Evolutionary conservation across 2,329 filamentous ascomycete species (phyloP).

Genomic region (Calcarisporium arbuscula): DNA sequence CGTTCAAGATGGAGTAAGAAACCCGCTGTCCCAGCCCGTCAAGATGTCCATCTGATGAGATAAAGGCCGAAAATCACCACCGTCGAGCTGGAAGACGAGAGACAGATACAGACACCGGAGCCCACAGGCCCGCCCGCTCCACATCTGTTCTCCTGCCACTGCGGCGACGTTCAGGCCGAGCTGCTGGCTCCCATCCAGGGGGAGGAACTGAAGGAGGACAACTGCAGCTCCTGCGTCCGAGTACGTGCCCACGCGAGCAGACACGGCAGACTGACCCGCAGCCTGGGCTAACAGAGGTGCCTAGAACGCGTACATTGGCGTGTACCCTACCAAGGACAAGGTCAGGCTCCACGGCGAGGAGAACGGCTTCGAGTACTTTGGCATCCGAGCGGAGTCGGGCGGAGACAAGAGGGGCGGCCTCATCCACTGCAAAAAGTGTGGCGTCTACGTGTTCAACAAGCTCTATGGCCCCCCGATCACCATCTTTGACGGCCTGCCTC

Average conservation of each 20-base stretch:
- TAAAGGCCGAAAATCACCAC: too few species aligned
- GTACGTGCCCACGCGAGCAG: conserved; percentile 10
- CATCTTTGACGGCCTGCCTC: conserved; percentile 18
- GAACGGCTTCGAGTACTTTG: conserved; percentile 18
- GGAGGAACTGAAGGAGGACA: conserved; percentile 34
- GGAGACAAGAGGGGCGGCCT: conserved; percentile 14
- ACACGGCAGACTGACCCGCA: background rate
- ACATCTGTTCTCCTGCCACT: conserved; percentile 19
- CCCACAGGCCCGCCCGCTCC: conserved; percentile 4
- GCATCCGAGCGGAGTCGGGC: too few species aligned
- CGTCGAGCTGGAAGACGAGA: too few species aligned
- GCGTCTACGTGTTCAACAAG: conserved; percentile 19
- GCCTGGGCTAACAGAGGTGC: background rate
- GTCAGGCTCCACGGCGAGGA: conserved; percentile 19
- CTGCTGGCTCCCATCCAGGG: conserved; percentile 23
- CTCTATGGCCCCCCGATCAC: conserved; percentile 23
- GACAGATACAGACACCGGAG: too few species aligned
- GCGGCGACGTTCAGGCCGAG: conserved; percentile 16
- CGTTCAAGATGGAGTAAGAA: conserved; percentile 16
- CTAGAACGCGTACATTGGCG: conserved; percentile 20
- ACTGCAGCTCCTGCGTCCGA: conserved; percentile 28
- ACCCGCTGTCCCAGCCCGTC: background rate
- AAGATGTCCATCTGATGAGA: too few species aligned
- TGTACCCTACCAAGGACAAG: conserved; percentile 20
- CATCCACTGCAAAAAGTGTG: conserved; percentile 21